Base-by-base conservation (phyloP, 345 rosid genomes). In the Eucalyptus dawsonii region DNA sequence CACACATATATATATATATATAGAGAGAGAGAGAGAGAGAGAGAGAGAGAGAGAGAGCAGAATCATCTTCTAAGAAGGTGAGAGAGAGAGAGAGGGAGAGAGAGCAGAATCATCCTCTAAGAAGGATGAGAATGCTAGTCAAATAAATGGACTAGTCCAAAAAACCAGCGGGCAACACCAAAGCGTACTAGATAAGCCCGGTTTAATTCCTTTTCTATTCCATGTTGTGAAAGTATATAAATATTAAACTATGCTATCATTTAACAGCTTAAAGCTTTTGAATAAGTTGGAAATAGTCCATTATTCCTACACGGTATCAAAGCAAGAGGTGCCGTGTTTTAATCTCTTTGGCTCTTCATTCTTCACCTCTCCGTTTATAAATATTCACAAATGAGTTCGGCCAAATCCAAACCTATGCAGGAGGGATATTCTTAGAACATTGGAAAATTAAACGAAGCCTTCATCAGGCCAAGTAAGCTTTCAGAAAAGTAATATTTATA, bases 1-100 rank as follows among this genome's bases (percentile, higher is more conserved):
- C 0, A 53, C 1, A 53, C 0, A 53, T 1, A 51, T 0, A 51
- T 0, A 51, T 1, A 51, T 3, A 51, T 49, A 49, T 49, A 49
- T 2, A 49, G 15, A 49, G 50, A 49, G 50, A 49, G 17, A 50
- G 53, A 15, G 53, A 51, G 54, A 53, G 56, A 53, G 56, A 53
- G 56, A 53, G 58, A 53, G 54, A 51, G 54, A 53, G 56, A 53
- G 56, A 53, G 56, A 53, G 58, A 53, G 54, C 16, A 51, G 54
- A 50, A 14, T 50, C 53, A 50, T 50, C 53, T 50, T 50, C 53
- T 50, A 50, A 50, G 53, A 50, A 50, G 53, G 17, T 7, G 53
- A 47, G 50, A 49, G 50, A 58, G 65, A 58, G n/a, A 60, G 72
- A 62, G 69, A 29, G 37, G 1, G 9, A 14, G 76, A 65, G 76